phyloP scores from a whole-genome alignment of 2,329 filamentous ascomycete genomes.

The Fusarium beomiforme region DNA sequence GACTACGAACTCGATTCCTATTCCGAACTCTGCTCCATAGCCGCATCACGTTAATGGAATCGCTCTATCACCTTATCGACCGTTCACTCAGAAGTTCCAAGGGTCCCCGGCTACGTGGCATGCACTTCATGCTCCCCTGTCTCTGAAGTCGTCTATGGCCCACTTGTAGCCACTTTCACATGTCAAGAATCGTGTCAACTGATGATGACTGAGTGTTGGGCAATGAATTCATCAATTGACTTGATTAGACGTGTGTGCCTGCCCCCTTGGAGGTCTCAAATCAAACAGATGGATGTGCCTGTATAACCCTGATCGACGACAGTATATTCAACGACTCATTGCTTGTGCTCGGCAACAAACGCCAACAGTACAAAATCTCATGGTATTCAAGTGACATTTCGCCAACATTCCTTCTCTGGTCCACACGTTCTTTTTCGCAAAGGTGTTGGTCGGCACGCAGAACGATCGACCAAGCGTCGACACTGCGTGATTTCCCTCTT shows the following conservation, averaged over 20 bases:
- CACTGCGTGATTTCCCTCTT: neutral
- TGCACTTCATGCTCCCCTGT: slow-evolving; percentile 31
- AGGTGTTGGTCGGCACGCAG: neutral
- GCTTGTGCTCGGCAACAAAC: slow-evolving; percentile 20
- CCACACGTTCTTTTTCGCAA: slow-evolving; percentile 1
- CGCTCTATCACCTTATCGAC: slow-evolving; percentile 32
- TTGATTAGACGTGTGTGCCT: slow-evolving; percentile 13
- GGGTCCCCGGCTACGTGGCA: slow-evolving; percentile 29
- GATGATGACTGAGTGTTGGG: neutral
- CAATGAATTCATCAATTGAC: neutral
- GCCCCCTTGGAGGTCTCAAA: slow-evolving; percentile 20
- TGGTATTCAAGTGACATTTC: slow-evolving; percentile 1
- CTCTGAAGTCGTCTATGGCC: slow-evolving; percentile 8
- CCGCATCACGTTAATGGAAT: slow-evolving; percentile 29
- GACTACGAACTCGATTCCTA: slow-evolving; percentile 31
- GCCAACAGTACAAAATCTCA: slow-evolving; percentile 11
- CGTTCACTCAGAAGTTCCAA: slow-evolving; percentile 14
- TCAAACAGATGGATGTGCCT: neutral
- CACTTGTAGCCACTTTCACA: slow-evolving; percentile 48
- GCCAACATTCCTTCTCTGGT: slow-evolving; percentile 33
- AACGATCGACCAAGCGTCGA: neutral
- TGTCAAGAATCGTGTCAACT: slow-evolving; percentile 35
- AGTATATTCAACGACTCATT: neutral
- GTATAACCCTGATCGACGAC: slow-evolving; percentile 18
- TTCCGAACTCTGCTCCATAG: slow-evolving; percentile 29